These are phyloP conservation scores for Tuber borchii DNA, from an alignment of 495 filamentous ascomycete species.

Conservation along the genomic window DNA sequence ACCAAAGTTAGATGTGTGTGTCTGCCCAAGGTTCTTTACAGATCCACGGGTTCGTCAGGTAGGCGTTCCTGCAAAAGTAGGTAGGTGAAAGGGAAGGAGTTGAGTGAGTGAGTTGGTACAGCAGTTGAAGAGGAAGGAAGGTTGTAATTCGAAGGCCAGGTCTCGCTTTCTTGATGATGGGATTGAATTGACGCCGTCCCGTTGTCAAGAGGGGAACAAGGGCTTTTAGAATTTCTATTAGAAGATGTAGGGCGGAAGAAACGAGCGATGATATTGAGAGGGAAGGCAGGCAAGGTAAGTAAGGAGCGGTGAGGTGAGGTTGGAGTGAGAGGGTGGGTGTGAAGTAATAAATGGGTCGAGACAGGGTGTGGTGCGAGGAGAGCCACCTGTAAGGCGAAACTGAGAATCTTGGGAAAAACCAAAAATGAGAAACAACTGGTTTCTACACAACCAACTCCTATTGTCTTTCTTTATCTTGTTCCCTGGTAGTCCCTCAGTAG, in stretches of 20 bases:
- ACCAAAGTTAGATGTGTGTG: background rate
- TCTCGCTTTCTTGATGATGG: background rate
- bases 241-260: conserved; percentile 7
- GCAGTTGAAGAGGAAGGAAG: background rate
- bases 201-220: conserved; percentile 5
- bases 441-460: conserved; percentile 1
- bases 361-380: conserved; percentile 20
- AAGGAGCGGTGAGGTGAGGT: conserved; percentile 10
- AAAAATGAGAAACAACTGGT: conserved; percentile 18
- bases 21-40: background rate
- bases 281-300: conserved; percentile 6
- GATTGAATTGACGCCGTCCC: conserved; percentile 8
- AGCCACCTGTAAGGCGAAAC: conserved; percentile 2
- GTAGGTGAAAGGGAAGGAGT: background rate
- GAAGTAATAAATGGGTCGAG: conserved; percentile 21
- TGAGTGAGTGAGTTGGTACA: background rate
- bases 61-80: background rate
- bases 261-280: conserved; percentile 12
- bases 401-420: conserved; percentile 9
- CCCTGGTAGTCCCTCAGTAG: background rate
- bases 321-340: conserved; percentile 23
- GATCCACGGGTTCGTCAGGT: background rate
- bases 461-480: background rate
- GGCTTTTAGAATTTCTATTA: conserved; percentile 28
- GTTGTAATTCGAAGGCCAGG: background rate